Base-by-base conservation (phyloP, 306 rosid genomes). In the Lathyrus oleraceus region DNA sequence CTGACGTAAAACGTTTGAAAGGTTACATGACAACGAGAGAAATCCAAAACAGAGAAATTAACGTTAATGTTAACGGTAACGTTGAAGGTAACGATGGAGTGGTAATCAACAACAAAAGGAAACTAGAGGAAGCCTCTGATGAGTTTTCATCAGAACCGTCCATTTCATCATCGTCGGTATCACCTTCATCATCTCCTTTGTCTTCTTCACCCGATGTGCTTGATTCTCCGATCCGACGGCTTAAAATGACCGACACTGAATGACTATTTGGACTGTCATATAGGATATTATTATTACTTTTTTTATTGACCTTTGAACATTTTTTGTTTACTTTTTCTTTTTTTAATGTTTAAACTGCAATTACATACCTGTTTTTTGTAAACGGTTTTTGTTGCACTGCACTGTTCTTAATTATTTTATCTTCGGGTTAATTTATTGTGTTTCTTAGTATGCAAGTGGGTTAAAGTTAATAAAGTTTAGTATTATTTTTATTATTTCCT, bases 1-100 rank as follows among this genome's bases (percentile, higher is more conserved):
- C 99, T 0, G 99, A 94, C 49, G 97, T 94, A 78, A 84, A 86
- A 69, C 83, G 96, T 42, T 83, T 94, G 19, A 87, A 73, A 69
- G 85, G 79, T 66, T 83, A 76, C 62, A 76, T 83, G 87, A 79
- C 88, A 78, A 72, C 83, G 39, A 85, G 60, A 51, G 84, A 73
- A 80, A 74, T 4, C 3, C 35, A 40, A 36, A 78, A 65, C 20
- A 16, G 20, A 42, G 52, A 52, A 65, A 63, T 77, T 10, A 12
- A 49, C 1, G 53, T 16, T 11, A 39, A 38, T 0, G 53, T 0
- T 2, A 64, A 52, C 3, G 63, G 42, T n/a, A 2, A 13, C 6
- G 52, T 52, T 6, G n/a, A 43, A 2, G 51, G 38, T 6, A n/a
- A 58, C 1, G 61, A 4, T n/a, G 60, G 16, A 13, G 80, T 84